Base-by-base conservation (phyloP, 768 basidiomycete species). In the Dentipellis sp. region DNA sequence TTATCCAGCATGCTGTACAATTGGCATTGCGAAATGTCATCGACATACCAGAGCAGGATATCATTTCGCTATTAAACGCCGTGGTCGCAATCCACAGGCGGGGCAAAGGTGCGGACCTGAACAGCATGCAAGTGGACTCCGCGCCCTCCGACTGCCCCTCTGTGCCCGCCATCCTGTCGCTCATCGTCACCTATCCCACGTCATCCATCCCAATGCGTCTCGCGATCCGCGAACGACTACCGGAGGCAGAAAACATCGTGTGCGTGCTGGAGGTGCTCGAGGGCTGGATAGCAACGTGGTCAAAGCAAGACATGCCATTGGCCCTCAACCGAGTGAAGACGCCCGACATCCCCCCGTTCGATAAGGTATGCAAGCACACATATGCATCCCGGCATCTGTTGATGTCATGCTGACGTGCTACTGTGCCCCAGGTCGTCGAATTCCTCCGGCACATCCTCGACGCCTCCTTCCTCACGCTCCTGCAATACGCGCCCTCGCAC, bases 391-490 rank as follows among this genome's bases (percentile, higher is more conserved):
- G 29, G 52, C 39, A 48, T 57, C 8, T 22, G n/a, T 37, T 29
- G 38, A 42, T 37, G 5, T 17, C 53, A 39, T 55, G 22, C 10
- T 46, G 52, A 42, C 42, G 23, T 19, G 29, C 29, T 29, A 35
- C 17, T 37, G 19, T 38, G n/a, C 22, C 29, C 14, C 64, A 88
- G 85, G 69, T 83, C 53, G 66, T 84, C 21, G 59, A 66, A 0
- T 86, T 91, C 71, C 64, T 86, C 8, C 83, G 86, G 68, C 71
- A 74, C 5, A 66, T 90, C 54, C 74, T 92, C 23, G 90, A 92
- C 67, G 77, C 88, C 0, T 83, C 80, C 11, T 88, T 88, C 65
- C 74, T 91, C 48, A 69, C 75, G 0, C 73, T 92, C 19, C 72
- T 91, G 11, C 81, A 85, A 58, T 75, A 89, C 63, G 67, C 76